Percentiles rank a stretch among this genome's conserved stretches.
Conservation (phyloP, 345 rosid genomes). For the Citrus mangshanensis region DNA sequence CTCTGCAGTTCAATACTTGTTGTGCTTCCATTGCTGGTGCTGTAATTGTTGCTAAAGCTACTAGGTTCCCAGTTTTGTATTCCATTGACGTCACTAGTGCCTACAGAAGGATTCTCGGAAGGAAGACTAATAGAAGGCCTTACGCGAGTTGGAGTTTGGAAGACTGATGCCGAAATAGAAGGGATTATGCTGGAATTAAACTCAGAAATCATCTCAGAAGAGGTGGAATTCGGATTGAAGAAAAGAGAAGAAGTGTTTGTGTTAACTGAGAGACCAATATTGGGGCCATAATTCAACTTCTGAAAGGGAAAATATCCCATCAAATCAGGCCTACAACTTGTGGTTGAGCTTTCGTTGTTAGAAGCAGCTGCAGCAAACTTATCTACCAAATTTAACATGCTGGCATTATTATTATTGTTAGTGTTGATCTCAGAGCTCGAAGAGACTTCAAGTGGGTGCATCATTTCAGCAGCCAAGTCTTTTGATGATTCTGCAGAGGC, state of each 20-base stretch:
- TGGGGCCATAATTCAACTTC: conserved; percentile 46
- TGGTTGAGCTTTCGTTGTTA: conserved; percentile 21
- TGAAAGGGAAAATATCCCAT: conserved; percentile 51
- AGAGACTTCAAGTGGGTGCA: conserved; percentile 24
- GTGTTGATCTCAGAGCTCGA: conserved; percentile 20
- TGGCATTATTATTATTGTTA: not conserved
- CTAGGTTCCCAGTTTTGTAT: conserved; percentile 31
- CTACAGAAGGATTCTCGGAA: conserved; percentile 32
- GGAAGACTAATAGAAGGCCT: conserved; percentile 65
- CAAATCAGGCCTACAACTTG: conserved; percentile 35
- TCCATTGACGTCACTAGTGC: conserved; percentile 21
- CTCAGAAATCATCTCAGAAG: conserved; percentile 27
- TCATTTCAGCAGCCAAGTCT: conserved; percentile 8
- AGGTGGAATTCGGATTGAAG: conserved; percentile 34
- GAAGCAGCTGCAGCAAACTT: conserved; percentile 25
- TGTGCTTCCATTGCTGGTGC: conserved; percentile 32
- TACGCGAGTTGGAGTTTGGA: conserved; percentile 41
- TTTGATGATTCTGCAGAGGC: conserved; percentile 16
- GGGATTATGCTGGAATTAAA: conserved; percentile 32
- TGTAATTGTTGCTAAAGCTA: conserved; percentile 26
- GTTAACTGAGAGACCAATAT: conserved; percentile 34
- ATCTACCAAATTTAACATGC: conserved; percentile 26
- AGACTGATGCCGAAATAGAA: conserved; percentile 34
- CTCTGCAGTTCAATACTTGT: conserved; percentile 42
- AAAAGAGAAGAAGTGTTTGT: conserved; percentile 29